Conservation (phyloP, 2,329 filamentous ascomycete species). For the Geosmithia morbida region DNA sequence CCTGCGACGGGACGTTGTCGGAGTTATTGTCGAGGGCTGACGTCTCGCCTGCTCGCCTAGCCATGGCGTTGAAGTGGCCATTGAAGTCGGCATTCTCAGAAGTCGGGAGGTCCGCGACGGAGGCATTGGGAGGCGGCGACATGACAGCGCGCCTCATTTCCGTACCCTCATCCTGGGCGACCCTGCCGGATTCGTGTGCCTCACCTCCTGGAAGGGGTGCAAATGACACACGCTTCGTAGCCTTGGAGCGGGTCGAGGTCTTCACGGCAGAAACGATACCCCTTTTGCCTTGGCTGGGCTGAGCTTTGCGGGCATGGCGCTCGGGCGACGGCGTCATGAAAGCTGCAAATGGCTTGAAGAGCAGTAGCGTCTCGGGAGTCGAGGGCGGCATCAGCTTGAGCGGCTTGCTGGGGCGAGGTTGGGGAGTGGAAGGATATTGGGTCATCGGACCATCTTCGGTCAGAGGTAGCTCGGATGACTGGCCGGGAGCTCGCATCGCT, state of each 20-base stretch:
- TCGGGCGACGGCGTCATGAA: constrained; percentile 36
- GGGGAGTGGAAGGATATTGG: background rate
- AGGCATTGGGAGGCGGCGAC: constrained; percentile 28
- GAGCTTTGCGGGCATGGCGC: constrained; percentile 8
- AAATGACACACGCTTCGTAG: constrained; percentile 21
- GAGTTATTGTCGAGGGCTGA: constrained; percentile 3
- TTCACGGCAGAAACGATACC: constrained; percentile 17
- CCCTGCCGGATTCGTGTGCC: constrained; percentile 1
- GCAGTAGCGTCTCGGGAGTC: constrained; percentile 31
- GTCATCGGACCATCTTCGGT: background rate
- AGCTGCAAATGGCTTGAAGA: constrained; percentile 34
- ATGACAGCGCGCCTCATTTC: constrained; percentile 8
- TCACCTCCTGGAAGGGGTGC: constrained; percentile 15
- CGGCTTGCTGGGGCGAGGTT: background rate
- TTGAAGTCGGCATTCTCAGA: constrained; percentile 23
- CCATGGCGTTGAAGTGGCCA: constrained; percentile 31
- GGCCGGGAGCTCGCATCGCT: no score
- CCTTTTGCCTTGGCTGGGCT: constrained; percentile 14
- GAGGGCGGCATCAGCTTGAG: background rate
- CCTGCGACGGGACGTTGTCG: constrained; percentile 4
- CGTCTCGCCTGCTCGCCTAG: constrained; percentile 11
- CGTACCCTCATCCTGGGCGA: background rate
- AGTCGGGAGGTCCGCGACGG: constrained; percentile 17
- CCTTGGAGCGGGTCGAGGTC: constrained; percentile 12
- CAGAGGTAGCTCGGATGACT: no score